phyloP scores from a whole-genome alignment of 208 protist species.

The Angomonas deanei region DNA sequence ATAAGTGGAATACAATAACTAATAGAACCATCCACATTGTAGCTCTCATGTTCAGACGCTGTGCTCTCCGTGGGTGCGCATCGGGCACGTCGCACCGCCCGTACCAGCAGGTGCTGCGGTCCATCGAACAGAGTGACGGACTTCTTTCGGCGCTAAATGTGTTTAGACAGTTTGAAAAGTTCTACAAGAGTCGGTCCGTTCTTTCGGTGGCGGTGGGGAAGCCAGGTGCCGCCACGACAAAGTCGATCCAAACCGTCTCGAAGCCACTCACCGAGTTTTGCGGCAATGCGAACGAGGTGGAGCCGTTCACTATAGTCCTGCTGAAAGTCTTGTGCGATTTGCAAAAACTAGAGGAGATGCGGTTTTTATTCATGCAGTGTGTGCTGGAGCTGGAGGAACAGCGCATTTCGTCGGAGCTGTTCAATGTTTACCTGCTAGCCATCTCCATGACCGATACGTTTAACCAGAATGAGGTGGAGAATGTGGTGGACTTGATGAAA shows the following conservation, averaged over 20 bases:
- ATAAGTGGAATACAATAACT: background rate
- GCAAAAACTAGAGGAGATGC: slow-evolving; percentile 76
- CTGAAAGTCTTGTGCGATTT: slow-evolving; percentile 86
- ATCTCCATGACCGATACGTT: slow-evolving; percentile 84
- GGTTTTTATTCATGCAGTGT: slow-evolving; percentile 87
- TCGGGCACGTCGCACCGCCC: slow-evolving; percentile 30
- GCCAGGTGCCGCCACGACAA: background rate
- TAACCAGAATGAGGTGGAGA: slow-evolving; percentile 83
- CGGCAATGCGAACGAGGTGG: slow-evolving; percentile 41
- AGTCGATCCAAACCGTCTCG: background rate
- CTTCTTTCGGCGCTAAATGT: slow-evolving; percentile 54
- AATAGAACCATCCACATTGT: background rate
- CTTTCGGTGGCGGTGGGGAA: too few species aligned
- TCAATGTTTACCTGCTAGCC: slow-evolving; percentile 84
- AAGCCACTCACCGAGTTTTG: slow-evolving; percentile 76
- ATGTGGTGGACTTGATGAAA: slow-evolving; percentile 69
- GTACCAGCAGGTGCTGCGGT: slow-evolving; percentile 49
- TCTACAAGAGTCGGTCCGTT: slow-evolving; percentile 26
- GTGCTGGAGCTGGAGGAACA: slow-evolving; percentile 49
- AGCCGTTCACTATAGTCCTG: slow-evolving; percentile 68
- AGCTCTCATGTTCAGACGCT: background rate
- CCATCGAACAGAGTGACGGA: slow-evolving; percentile 46
- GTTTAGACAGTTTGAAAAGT: slow-evolving; percentile 71
- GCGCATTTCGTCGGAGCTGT: slow-evolving; percentile 61
- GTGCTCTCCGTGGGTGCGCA: background rate